Percentiles rank a stretch among this genome's conserved stretches.
Evolutionary conservation across 2,329 filamentous ascomycete genomes (phyloP).

Genomic region (Ceratocystiopsis minuta): DNA sequence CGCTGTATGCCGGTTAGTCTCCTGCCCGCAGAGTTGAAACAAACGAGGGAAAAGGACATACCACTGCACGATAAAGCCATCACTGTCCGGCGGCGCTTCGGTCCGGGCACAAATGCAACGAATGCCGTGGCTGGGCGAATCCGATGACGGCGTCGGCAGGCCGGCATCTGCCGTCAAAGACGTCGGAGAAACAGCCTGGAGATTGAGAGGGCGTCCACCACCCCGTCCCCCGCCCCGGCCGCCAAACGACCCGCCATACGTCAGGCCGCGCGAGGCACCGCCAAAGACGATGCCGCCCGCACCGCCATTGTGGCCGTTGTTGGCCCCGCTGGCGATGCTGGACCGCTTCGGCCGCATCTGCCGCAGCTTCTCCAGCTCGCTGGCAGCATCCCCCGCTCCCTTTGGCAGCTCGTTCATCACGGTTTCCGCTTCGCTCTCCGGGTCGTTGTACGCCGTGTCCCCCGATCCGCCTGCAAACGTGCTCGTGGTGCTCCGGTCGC

Average conservation of each 20-base stretch:
- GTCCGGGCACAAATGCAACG: conserved; percentile 37
- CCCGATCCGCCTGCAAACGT: conserved; percentile 16
- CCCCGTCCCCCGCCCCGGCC: conserved; percentile 9
- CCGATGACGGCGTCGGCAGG: conserved; percentile 26
- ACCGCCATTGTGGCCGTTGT: conserved; percentile 1
- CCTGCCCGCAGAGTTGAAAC: background rate
- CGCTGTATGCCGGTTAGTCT: conserved; percentile 19
- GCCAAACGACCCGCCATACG: conserved; percentile 4
- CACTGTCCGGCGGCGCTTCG: conserved; percentile 24
- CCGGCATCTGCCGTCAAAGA: conserved; percentile 29
- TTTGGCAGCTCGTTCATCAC: conserved; percentile 27
- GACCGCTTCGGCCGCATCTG: conserved; percentile 26
- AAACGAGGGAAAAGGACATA: conserved; percentile 17
- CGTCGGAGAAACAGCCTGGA: conserved; percentile 26
- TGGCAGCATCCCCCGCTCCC: conserved; percentile 34
- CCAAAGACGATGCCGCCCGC: conserved; percentile 1
- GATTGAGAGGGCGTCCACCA: conserved; percentile 7
- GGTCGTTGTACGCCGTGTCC: conserved; percentile 16
- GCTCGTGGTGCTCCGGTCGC: conserved; percentile 29
- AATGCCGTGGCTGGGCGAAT: conserved; percentile 24
- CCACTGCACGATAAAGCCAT: conserved; percentile 46
- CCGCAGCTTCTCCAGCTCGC: conserved; percentile 40
- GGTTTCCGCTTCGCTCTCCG: conserved; percentile 42
- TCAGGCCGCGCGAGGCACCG: conserved; percentile 3
- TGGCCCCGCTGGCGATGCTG: conserved; percentile 3